Evolutionary conservation across 495 filamentous ascomycete species (phyloP).

Genomic region (Cercophora newfieldiana): DNA sequence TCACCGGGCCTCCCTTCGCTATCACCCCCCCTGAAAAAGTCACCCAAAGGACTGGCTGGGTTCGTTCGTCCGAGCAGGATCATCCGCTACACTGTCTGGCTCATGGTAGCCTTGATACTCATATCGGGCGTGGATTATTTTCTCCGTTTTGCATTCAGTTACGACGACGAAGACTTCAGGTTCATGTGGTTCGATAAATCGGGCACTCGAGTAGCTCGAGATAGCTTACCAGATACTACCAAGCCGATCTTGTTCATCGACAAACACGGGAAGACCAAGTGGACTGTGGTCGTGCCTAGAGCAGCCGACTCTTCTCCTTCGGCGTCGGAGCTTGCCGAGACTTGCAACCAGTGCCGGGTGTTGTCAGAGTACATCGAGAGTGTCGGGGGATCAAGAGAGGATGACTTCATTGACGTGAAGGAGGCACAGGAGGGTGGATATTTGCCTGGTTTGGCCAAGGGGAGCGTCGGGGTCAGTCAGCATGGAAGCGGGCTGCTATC

Average conservation of each 20-base stretch:
- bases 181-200: slow-evolving; percentile 34
- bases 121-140: slow-evolving; percentile 42
- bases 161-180: slow-evolving; percentile 27
- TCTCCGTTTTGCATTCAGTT: slow-evolving; percentile 24
- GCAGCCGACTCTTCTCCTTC: slow-evolving; percentile 58
- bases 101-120: slow-evolving; percentile 34
- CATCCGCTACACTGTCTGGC: slow-evolving; percentile 43
- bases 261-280: slow-evolving; percentile 55
- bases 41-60: slow-evolving; percentile 32
- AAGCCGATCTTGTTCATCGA: slow-evolving; percentile 61
- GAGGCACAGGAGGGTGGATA: slow-evolving; percentile 61
- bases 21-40: slow-evolving; percentile 60
- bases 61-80: slow-evolving; percentile 47
- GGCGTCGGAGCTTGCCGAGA: slow-evolving; percentile 56
- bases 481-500: slow-evolving; percentile 37
- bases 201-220: slow-evolving; percentile 44
- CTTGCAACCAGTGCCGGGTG: slow-evolving; percentile 60
- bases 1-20: slow-evolving; percentile 66
- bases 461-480: slow-evolving; percentile 26
- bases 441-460: slow-evolving; percentile 40
- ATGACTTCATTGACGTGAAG: slow-evolving; percentile 64
- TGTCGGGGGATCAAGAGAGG: slow-evolving; percentile 59
- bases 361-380: slow-evolving; percentile 51
- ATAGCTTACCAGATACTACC: slow-evolving; percentile 54
- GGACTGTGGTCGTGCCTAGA: slow-evolving; percentile 70